Evolutionary conservation across 805 yeast genomes (phyloP), one percentile per base, ranked within the genome.

Genomic region (Yamadazyma sp.): DNA sequence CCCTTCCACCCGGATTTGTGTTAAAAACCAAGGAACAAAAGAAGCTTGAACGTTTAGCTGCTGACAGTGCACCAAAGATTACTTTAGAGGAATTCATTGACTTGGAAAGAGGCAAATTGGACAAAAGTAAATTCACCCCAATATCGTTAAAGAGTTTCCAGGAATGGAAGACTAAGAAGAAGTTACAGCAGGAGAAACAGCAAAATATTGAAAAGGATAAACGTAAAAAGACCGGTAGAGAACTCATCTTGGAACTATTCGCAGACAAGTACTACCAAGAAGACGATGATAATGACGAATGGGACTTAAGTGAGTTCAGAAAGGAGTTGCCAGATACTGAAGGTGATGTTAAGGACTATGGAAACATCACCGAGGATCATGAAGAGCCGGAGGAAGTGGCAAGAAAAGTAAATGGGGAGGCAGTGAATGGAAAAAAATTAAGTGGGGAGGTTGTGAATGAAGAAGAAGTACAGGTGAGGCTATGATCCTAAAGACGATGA

Each of bases 21-120:
- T 77, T 93, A 67, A 93, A 93, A 73, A 95, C 99, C 24, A 91
- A 90, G 65, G 99, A 93, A 59, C 96, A 93, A 62, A 84, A 86
- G 73, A 77, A 89, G 56, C 67, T 87, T 55, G 99, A 93, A 63
- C 83, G 81, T 54, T 72, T 83, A 60, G 96, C 95, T 5, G 74
- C 79, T 16, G 96, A 87, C 37, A 71, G 77, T 38, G 87, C 85
- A 54, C 96, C 95, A 38, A 83, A 84, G 71, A 85, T 95, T 54
- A 87, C 98, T 1, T 71, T 93, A 54, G 99, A 93, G 64, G 99
- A 95, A 45, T 93, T 93, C 59, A 77, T 93, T 48, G 99, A 95
- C 59, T 80, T 91, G 41, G 99, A 90, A 65, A 82, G 97, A 67
- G 83, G 78, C 45, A 81, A 80, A 59, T 70, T 93, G 56, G 95